These are phyloP conservation scores for Caryopteris hybrid DNA, from an alignment of 305 asterid species.

Conservation along the genomic window DNA sequence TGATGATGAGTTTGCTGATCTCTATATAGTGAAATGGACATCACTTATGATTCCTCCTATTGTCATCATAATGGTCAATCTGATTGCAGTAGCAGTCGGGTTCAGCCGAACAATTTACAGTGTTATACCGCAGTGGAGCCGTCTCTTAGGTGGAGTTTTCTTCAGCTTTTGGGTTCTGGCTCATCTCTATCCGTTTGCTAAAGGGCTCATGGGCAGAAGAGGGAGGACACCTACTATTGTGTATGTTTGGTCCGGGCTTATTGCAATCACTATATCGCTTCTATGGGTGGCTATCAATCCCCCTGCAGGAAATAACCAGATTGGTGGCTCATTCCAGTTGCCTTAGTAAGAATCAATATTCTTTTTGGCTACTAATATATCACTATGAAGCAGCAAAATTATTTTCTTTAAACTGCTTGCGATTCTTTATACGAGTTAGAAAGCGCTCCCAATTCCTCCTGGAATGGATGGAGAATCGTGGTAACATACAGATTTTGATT, in stretches of 20 bases:
- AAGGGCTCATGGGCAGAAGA: conserved; percentile 78
- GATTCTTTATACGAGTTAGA: background rate
- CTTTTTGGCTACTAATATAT: background rate
- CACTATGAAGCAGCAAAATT: background rate
- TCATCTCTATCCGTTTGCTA: conserved; percentile 73
- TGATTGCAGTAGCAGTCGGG: conserved; percentile 64
- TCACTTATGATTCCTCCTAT: conserved; percentile 73
- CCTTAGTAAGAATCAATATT: conserved; percentile 19
- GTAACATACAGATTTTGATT: background rate
- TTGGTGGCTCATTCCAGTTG: conserved; percentile 62
- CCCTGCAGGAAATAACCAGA: conserved; percentile 56
- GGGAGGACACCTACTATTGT: conserved; percentile 79
- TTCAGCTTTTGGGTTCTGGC: conserved; percentile 81
- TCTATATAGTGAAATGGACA: conserved; percentile 62
- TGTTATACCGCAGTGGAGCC: conserved; percentile 73
- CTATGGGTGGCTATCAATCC: conserved; percentile 76
- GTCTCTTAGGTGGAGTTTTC: conserved; percentile 65
- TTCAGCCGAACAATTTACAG: conserved; percentile 63
- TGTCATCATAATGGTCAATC: conserved; percentile 61
- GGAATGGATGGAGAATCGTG: background rate
- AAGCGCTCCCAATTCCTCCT: background rate
- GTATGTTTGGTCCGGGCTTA: conserved; percentile 73
- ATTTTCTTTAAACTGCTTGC: background rate
- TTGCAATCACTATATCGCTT: conserved; percentile 64
- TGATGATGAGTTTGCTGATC: conserved; percentile 62